Percentiles rank a stretch among this genome's conserved stretches.
phyloP scores from a whole-genome alignment of 192 early-diverging fungal genomes.

The Linnemannia schmuckeri region DNA sequence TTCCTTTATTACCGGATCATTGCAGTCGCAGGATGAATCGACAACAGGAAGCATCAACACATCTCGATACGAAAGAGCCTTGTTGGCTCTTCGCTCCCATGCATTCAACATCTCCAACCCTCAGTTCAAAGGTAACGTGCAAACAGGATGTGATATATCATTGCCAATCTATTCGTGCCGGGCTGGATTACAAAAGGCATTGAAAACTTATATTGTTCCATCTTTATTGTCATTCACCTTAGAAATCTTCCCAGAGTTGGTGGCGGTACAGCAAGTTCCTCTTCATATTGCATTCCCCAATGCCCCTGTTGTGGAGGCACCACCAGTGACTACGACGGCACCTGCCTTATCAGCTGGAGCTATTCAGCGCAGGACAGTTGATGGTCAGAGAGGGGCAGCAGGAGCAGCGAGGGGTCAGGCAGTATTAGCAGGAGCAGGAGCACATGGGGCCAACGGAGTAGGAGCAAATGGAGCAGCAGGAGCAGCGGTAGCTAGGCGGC shows the following conservation, averaged over 20 bases:
- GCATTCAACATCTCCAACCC: constrained; percentile 81
- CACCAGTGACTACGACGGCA: constrained; percentile 14
- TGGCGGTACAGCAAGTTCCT: constrained; percentile 65
- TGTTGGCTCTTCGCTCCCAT: constrained; percentile 84
- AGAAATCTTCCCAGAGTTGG: constrained; percentile 91
- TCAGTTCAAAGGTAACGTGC: constrained; percentile 77
- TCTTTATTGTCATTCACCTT: not conserved
- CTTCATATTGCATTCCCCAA: constrained; percentile 59
- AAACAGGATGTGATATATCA: not conserved
- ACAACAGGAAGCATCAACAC: constrained; percentile 95
- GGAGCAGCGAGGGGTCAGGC: not conserved
- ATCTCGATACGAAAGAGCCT: constrained; percentile 80
- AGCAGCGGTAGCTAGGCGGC: constrained; percentile 35
- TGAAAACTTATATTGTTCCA: not conserved
- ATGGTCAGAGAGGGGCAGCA: constrained; percentile 19
- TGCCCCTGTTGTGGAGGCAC: constrained; percentile 38
- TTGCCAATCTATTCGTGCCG: not conserved
- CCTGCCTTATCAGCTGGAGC: not conserved
- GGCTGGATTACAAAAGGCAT: not conserved
- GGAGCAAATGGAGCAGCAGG: constrained; percentile 22
- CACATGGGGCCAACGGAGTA: constrained; percentile 14
- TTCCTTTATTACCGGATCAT: not conserved
- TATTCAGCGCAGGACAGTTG: constrained; percentile 12
- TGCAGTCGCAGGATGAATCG: constrained; percentile 83
- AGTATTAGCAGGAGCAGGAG: constrained; percentile 7